Percentiles rank a stretch among this genome's conserved stretches.
phyloP scores from a whole-genome alignment of 257 asterid genomes.

The Catharanthus roseus region DNA sequence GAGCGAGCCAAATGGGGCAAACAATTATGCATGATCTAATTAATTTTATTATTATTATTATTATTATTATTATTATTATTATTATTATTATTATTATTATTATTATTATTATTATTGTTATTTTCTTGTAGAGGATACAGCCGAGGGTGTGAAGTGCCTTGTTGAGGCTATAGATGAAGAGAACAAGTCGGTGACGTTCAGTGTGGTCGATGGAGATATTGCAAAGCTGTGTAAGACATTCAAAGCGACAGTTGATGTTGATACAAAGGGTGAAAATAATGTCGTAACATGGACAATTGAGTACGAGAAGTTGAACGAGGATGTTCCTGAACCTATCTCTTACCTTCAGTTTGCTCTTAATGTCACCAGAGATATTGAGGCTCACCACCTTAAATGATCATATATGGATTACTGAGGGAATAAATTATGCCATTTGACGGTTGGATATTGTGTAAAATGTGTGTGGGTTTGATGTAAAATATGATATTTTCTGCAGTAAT shows the following conservation, averaged over 20 bases:
- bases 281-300: slow-evolving; percentile 22
- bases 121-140: slow-evolving; percentile 20
- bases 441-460: too few relatives aligned
- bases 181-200: slow-evolving; percentile 26
- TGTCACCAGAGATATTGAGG: slow-evolving; percentile 23
- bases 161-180: slow-evolving; percentile 26
- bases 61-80: too few relatives aligned
- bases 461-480: too few relatives aligned
- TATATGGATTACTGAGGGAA: too few relatives aligned
- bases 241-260: slow-evolving; percentile 11
- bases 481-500: too few relatives aligned
- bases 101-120: too few relatives aligned
- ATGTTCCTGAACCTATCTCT: slow-evolving; percentile 14
- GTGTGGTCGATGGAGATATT: slow-evolving; percentile 22
- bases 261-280: slow-evolving; percentile 6
- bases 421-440: too few relatives aligned
- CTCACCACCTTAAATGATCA: slow-evolving; percentile 9
- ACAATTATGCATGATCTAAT: too few relatives aligned
- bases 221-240: slow-evolving; percentile 14
- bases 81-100: too few relatives aligned
- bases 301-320: slow-evolving; percentile 10
- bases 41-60: too few relatives aligned
- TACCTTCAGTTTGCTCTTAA: background rate
- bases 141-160: slow-evolving; percentile 11
- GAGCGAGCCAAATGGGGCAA: too few relatives aligned